Conservation (phyloP, 768 basidiomycete species). For the Cystofilobasidium ferigula region DNA sequence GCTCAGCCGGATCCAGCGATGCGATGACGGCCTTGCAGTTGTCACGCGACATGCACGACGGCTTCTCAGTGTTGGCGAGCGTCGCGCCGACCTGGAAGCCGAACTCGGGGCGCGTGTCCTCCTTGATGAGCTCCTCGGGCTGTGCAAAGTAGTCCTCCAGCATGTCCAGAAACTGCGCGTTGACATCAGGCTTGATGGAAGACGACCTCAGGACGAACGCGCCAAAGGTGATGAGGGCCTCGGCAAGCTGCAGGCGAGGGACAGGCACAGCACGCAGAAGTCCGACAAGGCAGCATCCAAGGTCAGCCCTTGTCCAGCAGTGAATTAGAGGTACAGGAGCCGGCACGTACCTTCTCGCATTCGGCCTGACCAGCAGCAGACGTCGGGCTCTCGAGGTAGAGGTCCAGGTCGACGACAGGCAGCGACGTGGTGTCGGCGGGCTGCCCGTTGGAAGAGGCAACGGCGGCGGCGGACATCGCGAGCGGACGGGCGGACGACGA, state of each 20-base stretch:
- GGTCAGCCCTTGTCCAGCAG: too few relatives aligned
- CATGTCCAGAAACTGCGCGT: conserved; percentile 69
- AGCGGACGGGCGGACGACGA: too few relatives aligned
- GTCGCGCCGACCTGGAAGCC: conserved; percentile 55
- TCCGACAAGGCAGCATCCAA: not conserved
- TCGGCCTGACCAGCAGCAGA: conserved; percentile 24
- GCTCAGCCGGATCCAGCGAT: conserved; percentile 59
- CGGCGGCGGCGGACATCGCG: not conserved
- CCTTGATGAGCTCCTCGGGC: conserved; percentile 49
- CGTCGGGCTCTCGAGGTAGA: conserved; percentile 30
- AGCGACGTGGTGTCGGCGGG: conserved; percentile 21
- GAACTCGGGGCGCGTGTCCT: conserved; percentile 72
- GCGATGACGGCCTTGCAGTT: conserved; percentile 72
- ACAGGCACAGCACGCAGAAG: not conserved
- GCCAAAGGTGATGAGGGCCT: conserved; percentile 47
- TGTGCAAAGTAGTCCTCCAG: conserved; percentile 90
- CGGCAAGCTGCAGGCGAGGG: conserved; percentile 49
- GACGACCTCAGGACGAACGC: conserved; percentile 78
- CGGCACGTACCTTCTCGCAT: conserved; percentile 21
- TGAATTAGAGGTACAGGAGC: not conserved
- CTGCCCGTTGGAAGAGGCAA: not conserved
- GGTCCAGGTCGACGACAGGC: conserved; percentile 31
- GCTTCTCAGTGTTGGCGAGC: conserved; percentile 77
- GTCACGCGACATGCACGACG: conserved; percentile 47
- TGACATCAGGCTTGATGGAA: conserved; percentile 70